phyloP scores from a whole-genome alignment of 805 yeast species.

The Schizosaccharomyces osmophilus region DNA sequence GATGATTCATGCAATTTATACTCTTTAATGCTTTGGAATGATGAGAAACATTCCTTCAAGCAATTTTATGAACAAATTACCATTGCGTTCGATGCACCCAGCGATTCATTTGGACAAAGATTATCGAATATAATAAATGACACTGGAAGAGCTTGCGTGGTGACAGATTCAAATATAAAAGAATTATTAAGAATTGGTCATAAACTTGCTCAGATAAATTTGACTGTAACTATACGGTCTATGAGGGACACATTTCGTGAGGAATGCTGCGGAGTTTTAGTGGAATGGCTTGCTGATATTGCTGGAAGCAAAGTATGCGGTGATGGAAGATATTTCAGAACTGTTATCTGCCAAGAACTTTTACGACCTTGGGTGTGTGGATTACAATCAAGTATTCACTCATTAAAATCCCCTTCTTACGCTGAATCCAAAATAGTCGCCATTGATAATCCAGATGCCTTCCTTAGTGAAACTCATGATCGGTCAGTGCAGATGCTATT shows the following conservation, averaged over 20 bases:
- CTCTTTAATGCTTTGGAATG: conserved; percentile 40
- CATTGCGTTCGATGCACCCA: conserved; percentile 36
- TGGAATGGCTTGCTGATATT: conserved; percentile 39
- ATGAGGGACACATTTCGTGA: conserved; percentile 52
- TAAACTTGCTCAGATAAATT: conserved; percentile 24
- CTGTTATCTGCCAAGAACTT: conserved; percentile 26
- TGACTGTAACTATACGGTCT: conserved; percentile 40
- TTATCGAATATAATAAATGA: conserved; percentile 47
- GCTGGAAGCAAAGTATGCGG: conserved; percentile 29
- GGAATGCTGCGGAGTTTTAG: conserved; percentile 51
- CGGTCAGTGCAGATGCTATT: neutral
- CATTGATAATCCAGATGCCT: neutral
- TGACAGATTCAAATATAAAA: conserved; percentile 7
- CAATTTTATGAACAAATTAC: conserved; percentile 49
- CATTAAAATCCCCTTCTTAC: neutral
- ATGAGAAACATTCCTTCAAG: conserved; percentile 46
- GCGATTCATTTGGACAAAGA: conserved; percentile 36
- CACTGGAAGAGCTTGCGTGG: conserved; percentile 29
- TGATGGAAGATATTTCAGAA: conserved; percentile 23
- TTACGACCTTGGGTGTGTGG: neutral
- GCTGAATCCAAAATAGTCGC: neutral
- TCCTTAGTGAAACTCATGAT: neutral
- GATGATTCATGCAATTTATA: neutral
- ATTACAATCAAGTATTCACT: neutral
- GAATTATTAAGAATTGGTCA: neutral